A percentile compares a stretch with the other conserved stretches of the same genome.
Evolutionary conservation across 2,329 filamentous ascomycete genomes (phyloP).

Genomic region (Tolypocladium sp.): DNA sequence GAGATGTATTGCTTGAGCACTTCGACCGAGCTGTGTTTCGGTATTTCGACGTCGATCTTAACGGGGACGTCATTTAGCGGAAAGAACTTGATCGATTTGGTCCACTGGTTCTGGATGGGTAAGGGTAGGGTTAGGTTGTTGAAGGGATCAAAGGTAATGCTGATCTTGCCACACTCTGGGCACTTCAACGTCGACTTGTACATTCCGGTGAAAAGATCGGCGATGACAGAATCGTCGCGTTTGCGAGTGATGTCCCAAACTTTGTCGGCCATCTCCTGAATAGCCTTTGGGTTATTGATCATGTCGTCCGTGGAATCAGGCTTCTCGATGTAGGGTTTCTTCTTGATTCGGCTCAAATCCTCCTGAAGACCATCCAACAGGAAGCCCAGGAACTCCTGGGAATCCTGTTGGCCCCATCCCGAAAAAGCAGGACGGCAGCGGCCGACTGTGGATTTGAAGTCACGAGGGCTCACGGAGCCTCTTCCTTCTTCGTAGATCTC

Average conservation of each 20-base stretch:
- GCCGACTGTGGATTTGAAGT: constrained; percentile 78
- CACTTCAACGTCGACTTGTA: constrained; percentile 97
- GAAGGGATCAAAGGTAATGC: constrained; percentile 97
- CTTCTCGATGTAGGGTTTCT: constrained; percentile 96
- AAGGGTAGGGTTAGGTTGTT: constrained; percentile 88
- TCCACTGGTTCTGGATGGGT: constrained; percentile 78
- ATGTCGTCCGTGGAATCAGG: constrained; percentile 97
- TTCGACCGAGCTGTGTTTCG: constrained; percentile 64
- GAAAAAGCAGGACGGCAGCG: constrained; percentile 78
- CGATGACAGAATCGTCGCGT: constrained; percentile 90
- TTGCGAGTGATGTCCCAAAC: constrained; percentile 89
- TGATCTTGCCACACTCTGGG: constrained; percentile 84
- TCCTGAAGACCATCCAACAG: constrained; percentile 91
- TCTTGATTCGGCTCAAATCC: constrained; percentile 84
- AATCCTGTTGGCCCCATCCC: constrained; percentile 93
- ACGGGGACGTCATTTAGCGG: constrained; percentile 66
- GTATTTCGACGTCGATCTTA: constrained; percentile 67
- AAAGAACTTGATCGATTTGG: constrained; percentile 64
- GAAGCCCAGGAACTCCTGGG: constrained; percentile 93
- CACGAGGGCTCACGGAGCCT: constrained; percentile 64
- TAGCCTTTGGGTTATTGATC: constrained; percentile 70
- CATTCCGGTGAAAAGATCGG: constrained; percentile 92
- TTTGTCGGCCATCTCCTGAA: constrained; percentile 75
- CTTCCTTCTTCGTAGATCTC: constrained; percentile 67
- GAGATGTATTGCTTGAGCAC: constrained; percentile 62